phyloP scores from a whole-genome alignment of 805 yeast genomes.

The Myxozyma neglecta region DNA sequence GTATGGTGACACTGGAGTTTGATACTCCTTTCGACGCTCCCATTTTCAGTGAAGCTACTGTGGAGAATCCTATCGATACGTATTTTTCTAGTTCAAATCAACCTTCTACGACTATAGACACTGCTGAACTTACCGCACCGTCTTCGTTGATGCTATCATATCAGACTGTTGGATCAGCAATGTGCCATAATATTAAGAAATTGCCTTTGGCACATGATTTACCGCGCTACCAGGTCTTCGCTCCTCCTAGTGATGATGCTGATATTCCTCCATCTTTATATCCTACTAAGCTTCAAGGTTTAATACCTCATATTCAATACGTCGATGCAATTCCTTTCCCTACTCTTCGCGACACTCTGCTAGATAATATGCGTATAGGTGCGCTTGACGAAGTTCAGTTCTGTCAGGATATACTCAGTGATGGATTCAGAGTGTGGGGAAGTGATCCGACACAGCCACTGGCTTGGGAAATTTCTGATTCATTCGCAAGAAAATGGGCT shows the following conservation, averaged over 20 bases:
- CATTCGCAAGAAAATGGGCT: slow-evolving; percentile 24
- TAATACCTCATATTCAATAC: slow-evolving; percentile 24
- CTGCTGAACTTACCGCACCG: not conserved
- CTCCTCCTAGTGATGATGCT: not conserved
- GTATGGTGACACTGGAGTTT: not conserved
- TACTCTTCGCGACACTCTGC: slow-evolving; percentile 16
- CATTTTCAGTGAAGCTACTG: not conserved
- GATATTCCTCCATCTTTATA: slow-evolving; percentile 12
- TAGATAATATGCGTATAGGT: slow-evolving; percentile 13
- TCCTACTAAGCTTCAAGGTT: slow-evolving; percentile 23
- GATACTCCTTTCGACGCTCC: not conserved
- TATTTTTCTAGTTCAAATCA: not conserved
- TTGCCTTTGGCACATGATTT: slow-evolving; percentile 12
- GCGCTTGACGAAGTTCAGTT: slow-evolving; percentile 22
- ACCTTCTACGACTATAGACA: not conserved
- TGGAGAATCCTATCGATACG: not conserved
- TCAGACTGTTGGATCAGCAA: slow-evolving; percentile 15
- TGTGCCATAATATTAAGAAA: slow-evolving; percentile 16
- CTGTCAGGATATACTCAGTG: slow-evolving; percentile 21
- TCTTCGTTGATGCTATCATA: slow-evolving; percentile 10
- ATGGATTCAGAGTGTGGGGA: slow-evolving; percentile 28
- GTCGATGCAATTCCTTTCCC: slow-evolving; percentile 26
- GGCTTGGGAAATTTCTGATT: slow-evolving; percentile 23
- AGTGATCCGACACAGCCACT: slow-evolving; percentile 18
- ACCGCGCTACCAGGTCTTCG: slow-evolving; percentile 21